Evolutionary conservation across 2,329 filamentous ascomycete genomes (phyloP).

Genomic region (Tolypocladium sp.): DNA sequence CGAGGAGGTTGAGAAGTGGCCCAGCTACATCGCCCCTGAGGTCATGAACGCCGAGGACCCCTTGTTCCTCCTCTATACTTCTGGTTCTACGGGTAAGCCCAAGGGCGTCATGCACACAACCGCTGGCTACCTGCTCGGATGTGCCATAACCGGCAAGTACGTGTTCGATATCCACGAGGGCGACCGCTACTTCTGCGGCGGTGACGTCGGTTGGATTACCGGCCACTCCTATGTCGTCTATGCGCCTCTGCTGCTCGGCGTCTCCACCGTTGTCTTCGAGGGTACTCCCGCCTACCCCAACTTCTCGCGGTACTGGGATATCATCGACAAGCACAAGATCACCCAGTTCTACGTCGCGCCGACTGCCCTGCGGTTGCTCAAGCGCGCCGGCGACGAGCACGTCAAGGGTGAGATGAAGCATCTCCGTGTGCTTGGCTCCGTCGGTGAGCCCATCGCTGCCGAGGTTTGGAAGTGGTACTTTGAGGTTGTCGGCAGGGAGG

Average conservation of each 20-base stretch:
- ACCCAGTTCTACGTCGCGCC: slow-evolving; percentile 98
- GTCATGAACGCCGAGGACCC: slow-evolving; percentile 89
- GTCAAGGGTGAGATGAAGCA: slow-evolving; percentile 85
- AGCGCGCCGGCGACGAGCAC: slow-evolving; percentile 89
- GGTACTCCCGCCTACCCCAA: slow-evolving; percentile 95
- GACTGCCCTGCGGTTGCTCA: slow-evolving; percentile 83
- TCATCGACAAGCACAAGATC: slow-evolving; percentile 88
- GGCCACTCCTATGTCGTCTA: slow-evolving; percentile 98
- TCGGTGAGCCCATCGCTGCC: slow-evolving; percentile 93
- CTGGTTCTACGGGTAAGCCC: slow-evolving; percentile 94
- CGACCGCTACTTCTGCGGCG: slow-evolving; percentile 94
- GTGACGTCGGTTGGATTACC: slow-evolving; percentile 98
- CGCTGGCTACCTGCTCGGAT: slow-evolving; percentile 87
- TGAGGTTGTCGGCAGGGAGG: slow-evolving; percentile 85
- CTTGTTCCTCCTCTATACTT: slow-evolving; percentile 95
- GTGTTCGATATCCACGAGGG: slow-evolving; percentile 96
- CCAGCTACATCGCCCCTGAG: slow-evolving; percentile 83
- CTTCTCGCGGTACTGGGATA: slow-evolving; percentile 98
- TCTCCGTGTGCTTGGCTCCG: slow-evolving; percentile 82
- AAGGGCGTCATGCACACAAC: slow-evolving; percentile 99
- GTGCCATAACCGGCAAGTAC: slow-evolving; percentile 91
- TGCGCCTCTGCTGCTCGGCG: slow-evolving; percentile 83
- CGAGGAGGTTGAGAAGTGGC: slow-evolving; percentile 96
- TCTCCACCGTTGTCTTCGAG: slow-evolving; percentile 94
- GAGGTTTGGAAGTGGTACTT: slow-evolving; percentile 99